Percentiles rank a stretch among this genome's conserved stretches.
Evolutionary conservation across 2,329 filamentous ascomycete genomes (phyloP).

Genomic region (Fusarium oxysporum): DNA sequence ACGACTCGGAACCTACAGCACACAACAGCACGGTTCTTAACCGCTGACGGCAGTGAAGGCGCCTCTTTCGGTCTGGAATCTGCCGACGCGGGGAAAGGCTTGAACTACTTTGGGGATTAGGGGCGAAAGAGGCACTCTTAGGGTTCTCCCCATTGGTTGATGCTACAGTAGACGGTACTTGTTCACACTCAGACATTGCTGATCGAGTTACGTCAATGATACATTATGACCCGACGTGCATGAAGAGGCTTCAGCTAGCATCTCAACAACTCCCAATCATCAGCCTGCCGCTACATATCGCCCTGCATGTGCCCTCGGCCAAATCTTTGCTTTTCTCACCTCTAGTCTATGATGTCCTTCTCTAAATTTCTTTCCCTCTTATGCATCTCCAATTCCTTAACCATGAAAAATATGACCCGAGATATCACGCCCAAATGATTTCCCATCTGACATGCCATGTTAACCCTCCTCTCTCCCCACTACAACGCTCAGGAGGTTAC

Average conservation of each 20-base stretch:
- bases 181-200: not conserved
- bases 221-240: slow-evolving; percentile 14
- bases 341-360: not conserved
- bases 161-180: slow-evolving; percentile 7
- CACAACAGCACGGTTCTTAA: not conserved
- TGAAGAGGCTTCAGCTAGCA: slow-evolving; percentile 22
- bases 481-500: slow-evolving; percentile 38
- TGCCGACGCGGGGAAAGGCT: slow-evolving; percentile 12
- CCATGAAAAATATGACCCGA: slow-evolving; percentile 29
- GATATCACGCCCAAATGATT: slow-evolving; percentile 12
- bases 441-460: slow-evolving; percentile 32
- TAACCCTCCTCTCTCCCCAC: slow-evolving; percentile 41
- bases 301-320: slow-evolving; percentile 4
- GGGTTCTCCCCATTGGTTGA: slow-evolving; percentile 2
- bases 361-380: not conserved
- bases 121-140: not conserved
- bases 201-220: not conserved
- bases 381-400: not conserved
- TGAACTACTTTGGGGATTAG: not conserved
- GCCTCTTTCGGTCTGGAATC: not conserved
- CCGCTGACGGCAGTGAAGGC: slow-evolving; percentile 10
- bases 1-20: not conserved
- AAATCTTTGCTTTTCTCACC: not conserved
- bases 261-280: slow-evolving; percentile 20
- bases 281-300: slow-evolving; percentile 17